Percentiles rank a stretch among this genome's conserved stretches.
These are phyloP conservation scores for Saccharomycopsis oosterbeekiorum DNA, from an alignment of 805 yeast genomes.

Conservation along the genomic window DNA sequence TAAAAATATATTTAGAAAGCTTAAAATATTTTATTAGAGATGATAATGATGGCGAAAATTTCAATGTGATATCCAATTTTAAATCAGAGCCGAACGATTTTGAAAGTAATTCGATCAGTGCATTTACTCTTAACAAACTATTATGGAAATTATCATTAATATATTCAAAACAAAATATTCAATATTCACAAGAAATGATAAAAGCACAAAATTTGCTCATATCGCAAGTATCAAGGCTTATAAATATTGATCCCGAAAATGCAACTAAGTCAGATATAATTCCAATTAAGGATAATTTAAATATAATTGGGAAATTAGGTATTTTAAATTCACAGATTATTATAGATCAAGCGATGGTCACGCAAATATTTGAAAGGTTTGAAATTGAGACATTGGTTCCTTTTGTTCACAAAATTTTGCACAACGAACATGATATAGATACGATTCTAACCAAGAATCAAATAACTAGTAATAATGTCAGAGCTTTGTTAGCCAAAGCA, in stretches of 20 bases:
- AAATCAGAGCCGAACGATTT: not conserved
- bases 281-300: not conserved
- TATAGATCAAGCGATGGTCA: conserved; percentile 1
- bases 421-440: not conserved
- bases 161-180: not conserved
- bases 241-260: conserved; percentile 1
- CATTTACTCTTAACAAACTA: conserved; percentile 5
- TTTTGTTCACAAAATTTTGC: not conserved
- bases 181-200: conserved; percentile 4
- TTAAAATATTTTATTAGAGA: not conserved
- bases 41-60: not conserved
- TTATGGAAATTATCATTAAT: conserved; percentile 11
- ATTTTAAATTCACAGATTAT: conserved; percentile 1
- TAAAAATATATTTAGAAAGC: not conserved
- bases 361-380: not conserved
- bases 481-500: conserved; percentile 4
- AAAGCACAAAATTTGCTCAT: conserved; percentile 11
- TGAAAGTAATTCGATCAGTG: not conserved
- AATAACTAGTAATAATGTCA: not conserved
- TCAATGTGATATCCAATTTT: not conserved
- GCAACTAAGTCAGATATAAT: not conserved
- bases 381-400: conserved; percentile 7
- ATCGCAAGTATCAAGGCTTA: not conserved
- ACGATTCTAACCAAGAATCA: not conserved
- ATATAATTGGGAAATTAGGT: not conserved